Evolutionary conservation across 2,329 filamentous ascomycete species (phyloP), one percentile per base, ranked within the genome.

Genomic region (Colletotrichum scovillei): DNA sequence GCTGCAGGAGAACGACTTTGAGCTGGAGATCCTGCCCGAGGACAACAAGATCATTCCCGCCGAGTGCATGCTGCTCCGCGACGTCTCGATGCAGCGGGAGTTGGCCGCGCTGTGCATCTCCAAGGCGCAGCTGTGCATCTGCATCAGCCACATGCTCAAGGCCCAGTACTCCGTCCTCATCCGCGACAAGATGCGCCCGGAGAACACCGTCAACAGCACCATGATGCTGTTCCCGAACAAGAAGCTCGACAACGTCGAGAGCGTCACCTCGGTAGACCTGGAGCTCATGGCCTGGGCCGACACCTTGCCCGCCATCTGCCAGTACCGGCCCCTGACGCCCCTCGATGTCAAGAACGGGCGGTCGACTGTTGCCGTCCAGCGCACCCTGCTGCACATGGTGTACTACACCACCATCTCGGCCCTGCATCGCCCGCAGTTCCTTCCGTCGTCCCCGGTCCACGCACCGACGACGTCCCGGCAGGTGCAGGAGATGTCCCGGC

Each of bases 141-240:
- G 94, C 81, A 95, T 98, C 81, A 96, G 94, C 80, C 92, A 95
- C 79, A 95, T 98, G 81, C 88, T 98, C 59, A 93, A 93, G 55
- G 93, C 95, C 42, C 96, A 98, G 80, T 98, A 98, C 82, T 97
- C 95, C 30, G 95, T 98, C 4, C 86, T 98, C 53, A 94, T 95
- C 79, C 93, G 94, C 77, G 93, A 95, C 77, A 94, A 94, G 78
- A 91, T 93, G 73, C 94, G 92, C 74, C 92, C 94, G 59, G 94
- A 95, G 76, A 90, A 90, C 75, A 93, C 94, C 55, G 94, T 93
- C 63, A 91, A 90, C 77, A 93, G 87, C 80, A 93, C 91, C 22
- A 96, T 97, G 91, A 97, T 97, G 93, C 86, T 98, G 30, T 92
- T 97, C 57, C 95, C 95, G 5, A 97, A 97, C 83, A 97, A 96